phyloP scores from a whole-genome alignment of 2,329 filamentous ascomycete genomes.

The Epichloe hybrida region DNA sequence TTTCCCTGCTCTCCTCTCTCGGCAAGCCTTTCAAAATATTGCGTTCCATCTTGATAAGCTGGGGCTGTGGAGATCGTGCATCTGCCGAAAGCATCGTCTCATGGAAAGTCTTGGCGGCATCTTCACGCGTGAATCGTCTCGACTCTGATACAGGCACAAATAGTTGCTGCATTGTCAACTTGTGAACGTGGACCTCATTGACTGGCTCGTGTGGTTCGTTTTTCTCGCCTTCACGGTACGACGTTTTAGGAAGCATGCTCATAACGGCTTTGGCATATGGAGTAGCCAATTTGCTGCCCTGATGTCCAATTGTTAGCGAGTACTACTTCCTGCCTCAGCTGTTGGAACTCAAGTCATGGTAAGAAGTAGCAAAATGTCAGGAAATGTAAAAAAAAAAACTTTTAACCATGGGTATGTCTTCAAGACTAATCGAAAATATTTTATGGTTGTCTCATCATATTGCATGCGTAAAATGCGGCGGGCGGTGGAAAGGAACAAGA shows the following conservation, averaged over 20 bases:
- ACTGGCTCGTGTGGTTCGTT: conserved; percentile 41
- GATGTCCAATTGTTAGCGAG: conserved; percentile 2
- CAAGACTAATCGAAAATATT: conserved; percentile 96
- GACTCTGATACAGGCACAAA: conserved; percentile 52
- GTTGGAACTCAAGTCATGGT: neutral
- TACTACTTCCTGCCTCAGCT: neutral
- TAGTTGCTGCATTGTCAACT: conserved; percentile 48
- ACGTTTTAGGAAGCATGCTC: conserved; percentile 65
- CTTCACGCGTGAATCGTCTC: conserved; percentile 47
- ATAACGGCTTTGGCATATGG: conserved; percentile 68
- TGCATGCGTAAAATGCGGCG: conserved; percentile 6
- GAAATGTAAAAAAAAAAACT: neutral
- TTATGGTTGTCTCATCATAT: conserved; percentile 48
- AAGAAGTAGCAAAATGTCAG: conserved; percentile 22
- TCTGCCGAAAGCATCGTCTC: conserved; percentile 46
- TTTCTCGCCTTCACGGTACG: conserved; percentile 37
- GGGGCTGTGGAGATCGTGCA: conserved; percentile 45
- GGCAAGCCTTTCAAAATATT: conserved; percentile 27
- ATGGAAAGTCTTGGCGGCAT: conserved; percentile 53
- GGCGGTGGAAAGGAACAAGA: conserved; percentile 6
- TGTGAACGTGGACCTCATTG: conserved; percentile 52
- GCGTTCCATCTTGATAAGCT: conserved; percentile 44
- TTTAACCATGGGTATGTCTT: conserved; percentile 88
- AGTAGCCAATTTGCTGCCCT: conserved; percentile 65
- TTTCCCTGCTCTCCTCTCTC: conserved; percentile 22